Conservation (phyloP, 2,329 filamentous ascomycete genomes). For the Fusarium verticillioides region DNA sequence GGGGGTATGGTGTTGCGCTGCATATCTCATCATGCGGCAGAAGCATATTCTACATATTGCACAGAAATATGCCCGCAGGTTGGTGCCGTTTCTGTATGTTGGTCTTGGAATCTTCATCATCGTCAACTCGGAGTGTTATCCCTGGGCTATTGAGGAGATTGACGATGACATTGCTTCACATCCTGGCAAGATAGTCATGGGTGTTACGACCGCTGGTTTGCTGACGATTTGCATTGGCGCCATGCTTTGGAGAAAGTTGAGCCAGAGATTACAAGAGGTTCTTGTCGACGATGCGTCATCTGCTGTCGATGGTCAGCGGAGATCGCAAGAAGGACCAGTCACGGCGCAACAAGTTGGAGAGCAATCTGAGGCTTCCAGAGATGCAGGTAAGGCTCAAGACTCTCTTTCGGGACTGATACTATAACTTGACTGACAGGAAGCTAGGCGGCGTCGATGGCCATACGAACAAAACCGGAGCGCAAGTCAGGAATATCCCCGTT, state of each 20-base stretch:
- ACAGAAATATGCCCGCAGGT: not conserved
- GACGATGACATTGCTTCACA: not conserved
- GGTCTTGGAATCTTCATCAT: constrained; percentile 1
- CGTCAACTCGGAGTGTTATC: constrained; percentile 1
- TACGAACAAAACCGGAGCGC: not conserved
- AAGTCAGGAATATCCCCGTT: not conserved
- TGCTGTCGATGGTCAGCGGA: not conserved
- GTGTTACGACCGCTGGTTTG: not conserved
- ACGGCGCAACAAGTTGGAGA: fast-evolving
- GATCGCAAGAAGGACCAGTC: not conserved
- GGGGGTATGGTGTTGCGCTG: not conserved
- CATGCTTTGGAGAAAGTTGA: not conserved
- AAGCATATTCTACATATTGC: not conserved
- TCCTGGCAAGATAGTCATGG: not conserved
- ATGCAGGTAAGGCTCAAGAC: not conserved
- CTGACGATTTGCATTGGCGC: not conserved
- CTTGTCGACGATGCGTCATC: not conserved
- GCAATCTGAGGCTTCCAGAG: not conserved
- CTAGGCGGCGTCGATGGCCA: fast-evolving
- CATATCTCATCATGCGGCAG: not conserved
- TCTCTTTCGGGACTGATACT: fast-evolving
- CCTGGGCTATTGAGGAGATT: not conserved
- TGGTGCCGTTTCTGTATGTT: not conserved
- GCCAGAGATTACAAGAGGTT: not conserved
- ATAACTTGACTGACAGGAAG: no score